phyloP scores from a whole-genome alignment of 2,329 filamentous ascomycete species.

The Fusarium succisae region DNA sequence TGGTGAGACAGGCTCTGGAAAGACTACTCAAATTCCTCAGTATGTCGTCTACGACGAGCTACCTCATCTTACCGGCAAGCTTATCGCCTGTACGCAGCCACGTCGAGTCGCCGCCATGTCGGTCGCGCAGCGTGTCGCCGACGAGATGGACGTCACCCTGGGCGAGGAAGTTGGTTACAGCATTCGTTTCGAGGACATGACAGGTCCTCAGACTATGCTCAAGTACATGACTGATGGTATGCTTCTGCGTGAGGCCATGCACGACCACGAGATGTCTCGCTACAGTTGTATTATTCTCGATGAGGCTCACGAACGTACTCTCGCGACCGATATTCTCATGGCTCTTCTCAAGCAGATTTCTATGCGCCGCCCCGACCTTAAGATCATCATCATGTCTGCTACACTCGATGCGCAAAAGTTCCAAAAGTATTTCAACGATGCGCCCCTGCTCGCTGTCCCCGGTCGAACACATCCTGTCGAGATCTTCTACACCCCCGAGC shows the following conservation, averaged over 20 bases:
- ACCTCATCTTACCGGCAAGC: conserved; percentile 84
- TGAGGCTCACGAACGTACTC: conserved; percentile 96
- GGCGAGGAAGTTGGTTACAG: conserved; percentile 98
- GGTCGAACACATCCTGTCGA: conserved; percentile 96
- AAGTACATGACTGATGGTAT: conserved; percentile 99
- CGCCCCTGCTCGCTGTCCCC: conserved; percentile 90
- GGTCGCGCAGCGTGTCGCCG: conserved; percentile 95
- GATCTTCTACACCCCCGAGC: conserved; percentile 97
- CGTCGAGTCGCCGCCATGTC: conserved; percentile 99
- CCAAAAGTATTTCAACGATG: conserved; percentile 95
- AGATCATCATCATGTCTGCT: conserved; percentile 99
- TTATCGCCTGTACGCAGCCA: conserved; percentile 97
- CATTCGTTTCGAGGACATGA: conserved; percentile 98
- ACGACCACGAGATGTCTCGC: conserved; percentile 88
- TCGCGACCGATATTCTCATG: conserved; percentile 98
- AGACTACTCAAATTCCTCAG: conserved; percentile 98
- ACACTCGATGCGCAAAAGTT: conserved; percentile 98
- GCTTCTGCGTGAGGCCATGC: conserved; percentile 94
- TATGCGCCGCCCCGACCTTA: conserved; percentile 83
- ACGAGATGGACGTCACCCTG: conserved; percentile 93
- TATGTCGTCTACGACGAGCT: conserved; percentile 98
- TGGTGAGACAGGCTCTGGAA: conserved; percentile 98
- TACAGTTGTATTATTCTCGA: conserved; percentile 99
- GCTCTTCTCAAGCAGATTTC: conserved; percentile 93
- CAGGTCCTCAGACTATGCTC: conserved; percentile 85